Evolutionary conservation across 192 early-diverging fungal species (phyloP).

Genomic region (Obelidium mucronatum): DNA sequence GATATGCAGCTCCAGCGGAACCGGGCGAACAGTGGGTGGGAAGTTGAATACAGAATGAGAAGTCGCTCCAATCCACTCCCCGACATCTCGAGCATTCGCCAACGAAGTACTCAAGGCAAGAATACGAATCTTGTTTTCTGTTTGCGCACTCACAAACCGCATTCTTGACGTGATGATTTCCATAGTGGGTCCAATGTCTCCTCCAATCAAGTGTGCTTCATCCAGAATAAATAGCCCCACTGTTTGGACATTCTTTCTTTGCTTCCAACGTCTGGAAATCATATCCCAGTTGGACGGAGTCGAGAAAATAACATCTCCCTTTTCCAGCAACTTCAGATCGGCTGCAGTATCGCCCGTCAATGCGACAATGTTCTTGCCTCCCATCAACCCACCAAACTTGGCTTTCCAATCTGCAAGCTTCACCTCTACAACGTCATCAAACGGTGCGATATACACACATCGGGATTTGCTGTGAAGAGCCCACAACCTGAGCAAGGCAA

Average conservation of each 20-base stretch:
- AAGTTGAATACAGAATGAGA: constrained; percentile 89
- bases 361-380: constrained; percentile 87
- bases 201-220: constrained; percentile 93
- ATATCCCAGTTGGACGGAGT: constrained; percentile 96
- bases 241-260: constrained; percentile 91
- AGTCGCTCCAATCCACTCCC: constrained; percentile 94
- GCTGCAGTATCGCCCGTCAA: constrained; percentile 91
- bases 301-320: constrained; percentile 89
- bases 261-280: constrained; percentile 93
- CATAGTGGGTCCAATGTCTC: constrained; percentile 87
- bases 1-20: constrained; percentile 95
- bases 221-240: constrained; percentile 91
- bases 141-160: constrained; percentile 87
- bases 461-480: constrained; percentile 62
- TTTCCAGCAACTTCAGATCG: constrained; percentile 88
- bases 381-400: constrained; percentile 80
- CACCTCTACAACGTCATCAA: constrained; percentile 80
- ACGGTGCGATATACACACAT: constrained; percentile 92
- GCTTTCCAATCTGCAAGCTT: constrained; percentile 82
- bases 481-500: constrained; percentile 93
- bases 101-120: constrained; percentile 88
- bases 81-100: constrained; percentile 97
- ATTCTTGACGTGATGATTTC: constrained; percentile 94
- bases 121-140: constrained; percentile 85
- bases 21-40: constrained; percentile 88